Base-by-base conservation (phyloP, 225 moss, liverwort and hornwort genomes). In the Pseudisothecium myosuroides region DNA sequence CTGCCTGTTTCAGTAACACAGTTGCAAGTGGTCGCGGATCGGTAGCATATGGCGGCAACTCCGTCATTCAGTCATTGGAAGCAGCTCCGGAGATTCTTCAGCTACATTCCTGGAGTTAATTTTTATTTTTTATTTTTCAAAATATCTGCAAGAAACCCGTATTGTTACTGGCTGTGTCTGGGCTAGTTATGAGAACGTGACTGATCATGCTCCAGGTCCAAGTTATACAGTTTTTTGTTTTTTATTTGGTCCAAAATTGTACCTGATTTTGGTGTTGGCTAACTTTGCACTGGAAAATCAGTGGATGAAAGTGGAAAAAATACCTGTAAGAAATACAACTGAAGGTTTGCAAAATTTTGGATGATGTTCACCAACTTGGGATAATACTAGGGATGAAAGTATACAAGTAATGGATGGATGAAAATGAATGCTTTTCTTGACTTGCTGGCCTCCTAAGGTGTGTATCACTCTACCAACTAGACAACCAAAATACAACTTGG, bases 21-120 rank as follows among this genome's bases (percentile, higher is more conserved):
- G 69, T 26, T 90, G 88, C 90, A 90, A 88, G 88, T 90, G 85
- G 88, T 31, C 34, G 68, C 82, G n/a, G 45, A 85, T 89, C 75
- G 85, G 88, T 85, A 87, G 76, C 31, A 68, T 37, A 76, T n/a
- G 88, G 88, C 50, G 90, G 88, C 31, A 78, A 62, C 52, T n/a
- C 52, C 52, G 14, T 54, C n/a, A 19, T 63, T 21, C 63, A 6
- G 62, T 47, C 67, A 63, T 76, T 52, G 61, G 50, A 75, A 41
- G n/a, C 24, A 49, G 60, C 65, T 78, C 56, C 36, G 14, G 65
- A 83, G 79, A 63, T 55, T 20, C 81, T 54, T 85, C 32, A 45
- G 55, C 55, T 55, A 23, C 31, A 60, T 10, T 8, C 58, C 29
- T 14, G 16, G 24, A 28, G 4, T 23, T 12, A 2, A 17, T 6